These are phyloP conservation scores for Penicillium goetzii DNA, from an alignment of 495 filamentous ascomycete species.

Conservation along the genomic window DNA sequence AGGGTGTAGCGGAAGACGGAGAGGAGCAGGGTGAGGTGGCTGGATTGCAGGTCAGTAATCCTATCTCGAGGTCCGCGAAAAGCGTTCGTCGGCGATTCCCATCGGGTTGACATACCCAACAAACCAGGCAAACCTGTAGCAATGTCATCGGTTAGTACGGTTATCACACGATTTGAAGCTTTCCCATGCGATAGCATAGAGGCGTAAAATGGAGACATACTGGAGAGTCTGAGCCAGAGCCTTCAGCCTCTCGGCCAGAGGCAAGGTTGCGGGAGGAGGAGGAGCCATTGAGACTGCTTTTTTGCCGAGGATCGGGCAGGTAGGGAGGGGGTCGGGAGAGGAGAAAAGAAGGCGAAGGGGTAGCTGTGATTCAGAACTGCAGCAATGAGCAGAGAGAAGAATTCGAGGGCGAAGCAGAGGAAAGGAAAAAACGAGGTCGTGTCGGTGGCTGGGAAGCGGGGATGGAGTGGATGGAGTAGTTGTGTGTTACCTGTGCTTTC, in stretches of 20 bases:
- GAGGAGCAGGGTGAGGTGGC: conserved; percentile 82
- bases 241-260: conserved; percentile 73
- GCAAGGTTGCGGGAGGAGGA: conserved; percentile 70
- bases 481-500: conserved; percentile 33
- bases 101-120: conserved; percentile 67
- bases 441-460: conserved; percentile 37
- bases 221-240: conserved; percentile 85
- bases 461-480: conserved; percentile 16
- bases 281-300: conserved; percentile 67
- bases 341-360: background rate
- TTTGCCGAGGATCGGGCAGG: conserved; percentile 1
- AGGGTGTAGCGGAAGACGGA: conserved; percentile 80
- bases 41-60: conserved; percentile 39
- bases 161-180: conserved; percentile 29
- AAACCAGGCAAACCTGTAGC: conserved; percentile 76
- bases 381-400: conserved; percentile 6
- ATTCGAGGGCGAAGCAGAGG: background rate
- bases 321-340: background rate
- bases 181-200: conserved; percentile 20
- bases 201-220: conserved; percentile 54
- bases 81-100: conserved; percentile 11
- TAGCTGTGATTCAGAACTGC: background rate
- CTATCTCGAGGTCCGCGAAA: conserved; percentile 1
- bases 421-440: conserved; percentile 15
- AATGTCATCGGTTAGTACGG: conserved; percentile 37